Conservation (phyloP, 2,329 filamentous ascomycete genomes). For the Aspergillus oerlinghausenensis region DNA sequence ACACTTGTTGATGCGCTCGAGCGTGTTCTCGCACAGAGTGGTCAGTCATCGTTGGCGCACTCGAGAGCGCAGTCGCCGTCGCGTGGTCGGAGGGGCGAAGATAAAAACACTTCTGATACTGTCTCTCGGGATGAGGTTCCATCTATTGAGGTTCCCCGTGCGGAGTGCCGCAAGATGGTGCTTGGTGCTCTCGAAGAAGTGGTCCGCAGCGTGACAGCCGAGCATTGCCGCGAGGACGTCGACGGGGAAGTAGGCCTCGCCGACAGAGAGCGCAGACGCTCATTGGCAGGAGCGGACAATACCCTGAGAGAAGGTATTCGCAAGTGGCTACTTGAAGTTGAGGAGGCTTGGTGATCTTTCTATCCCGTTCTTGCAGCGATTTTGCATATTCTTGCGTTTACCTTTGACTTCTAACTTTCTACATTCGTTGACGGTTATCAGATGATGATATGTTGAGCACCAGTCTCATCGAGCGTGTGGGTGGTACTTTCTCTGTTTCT, state of each 20-base stretch:
- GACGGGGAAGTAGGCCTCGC: conserved; percentile 27
- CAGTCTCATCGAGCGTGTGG: neutral
- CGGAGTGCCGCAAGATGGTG: conserved; percentile 51
- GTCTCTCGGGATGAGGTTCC: conserved; percentile 25
- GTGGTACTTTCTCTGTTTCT: neutral
- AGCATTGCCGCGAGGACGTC: conserved; percentile 40
- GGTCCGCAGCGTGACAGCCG: conserved; percentile 51
- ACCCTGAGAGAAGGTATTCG: conserved; percentile 54
- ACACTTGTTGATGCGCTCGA: conserved; percentile 56
- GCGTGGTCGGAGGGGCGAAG: conserved; percentile 31
- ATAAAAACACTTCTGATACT: conserved; percentile 19
- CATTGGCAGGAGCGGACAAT: conserved; percentile 41
- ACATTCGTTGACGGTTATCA: neutral
- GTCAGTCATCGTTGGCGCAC: conserved; percentile 37
- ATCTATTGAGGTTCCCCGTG: conserved; percentile 44
- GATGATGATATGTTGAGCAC: neutral
- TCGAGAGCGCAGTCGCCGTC: conserved; percentile 40
- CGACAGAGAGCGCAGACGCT: conserved; percentile 32
- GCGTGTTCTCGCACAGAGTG: conserved; percentile 47
- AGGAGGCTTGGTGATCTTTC: conserved; percentile 37
- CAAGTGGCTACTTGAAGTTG: conserved; percentile 51
- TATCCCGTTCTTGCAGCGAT: neutral
- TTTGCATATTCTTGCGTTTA: neutral
- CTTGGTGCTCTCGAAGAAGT: conserved; percentile 55
- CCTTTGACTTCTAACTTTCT: neutral